A percentile compares a stretch with the other conserved stretches of the same genome.
Conservation (phyloP, 1,139 yeast species). For the Candida frijolesensis region DNA sequence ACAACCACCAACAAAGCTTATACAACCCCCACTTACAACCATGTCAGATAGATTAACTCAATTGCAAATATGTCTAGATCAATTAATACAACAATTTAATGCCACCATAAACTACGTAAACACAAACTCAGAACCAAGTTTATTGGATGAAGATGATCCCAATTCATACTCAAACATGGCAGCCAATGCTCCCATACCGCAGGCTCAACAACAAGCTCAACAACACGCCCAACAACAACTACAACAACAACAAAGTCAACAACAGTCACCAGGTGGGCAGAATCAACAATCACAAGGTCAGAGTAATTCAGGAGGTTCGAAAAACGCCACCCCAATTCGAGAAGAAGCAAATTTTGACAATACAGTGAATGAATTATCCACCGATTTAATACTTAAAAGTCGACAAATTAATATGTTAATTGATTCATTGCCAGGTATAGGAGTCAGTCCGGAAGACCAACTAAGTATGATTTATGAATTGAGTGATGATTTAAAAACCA, state of each 20-base stretch:
- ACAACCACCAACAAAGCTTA: neutral
- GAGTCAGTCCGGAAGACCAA: conserved; percentile 78
- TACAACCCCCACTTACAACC: neutral
- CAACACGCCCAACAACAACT: conserved; percentile 14
- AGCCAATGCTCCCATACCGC: conserved; percentile 50
- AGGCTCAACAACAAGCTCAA: conserved; percentile 24
- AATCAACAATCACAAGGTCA: conserved; percentile 21
- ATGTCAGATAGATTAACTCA: conserved; percentile 92
- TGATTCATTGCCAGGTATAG: conserved; percentile 91
- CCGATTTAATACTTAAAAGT: conserved; percentile 82
- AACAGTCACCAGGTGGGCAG: conserved; percentile 10
- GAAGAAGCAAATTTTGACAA: conserved; percentile 43
- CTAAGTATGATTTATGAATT: conserved; percentile 62
- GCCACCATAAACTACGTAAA: conserved; percentile 89
- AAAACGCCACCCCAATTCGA: conserved; percentile 1
- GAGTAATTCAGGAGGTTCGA: conserved; percentile 32
- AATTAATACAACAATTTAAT: conserved; percentile 86
- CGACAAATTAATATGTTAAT: conserved; percentile 85
- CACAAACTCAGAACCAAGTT: conserved; percentile 40
- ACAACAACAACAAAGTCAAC: conserved; percentile 13
- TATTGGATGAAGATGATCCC: conserved; percentile 43
- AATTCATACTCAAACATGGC: conserved; percentile 43
- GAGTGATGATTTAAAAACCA: conserved; percentile 60
- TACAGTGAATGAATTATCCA: conserved; percentile 71
- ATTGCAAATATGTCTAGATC: conserved; percentile 88